Percentiles rank a stretch among this genome's conserved stretches.
Evolutionary conservation across 148 eudicot species (phyloP).

Genomic region (Persicaria tinctoria): DNA sequence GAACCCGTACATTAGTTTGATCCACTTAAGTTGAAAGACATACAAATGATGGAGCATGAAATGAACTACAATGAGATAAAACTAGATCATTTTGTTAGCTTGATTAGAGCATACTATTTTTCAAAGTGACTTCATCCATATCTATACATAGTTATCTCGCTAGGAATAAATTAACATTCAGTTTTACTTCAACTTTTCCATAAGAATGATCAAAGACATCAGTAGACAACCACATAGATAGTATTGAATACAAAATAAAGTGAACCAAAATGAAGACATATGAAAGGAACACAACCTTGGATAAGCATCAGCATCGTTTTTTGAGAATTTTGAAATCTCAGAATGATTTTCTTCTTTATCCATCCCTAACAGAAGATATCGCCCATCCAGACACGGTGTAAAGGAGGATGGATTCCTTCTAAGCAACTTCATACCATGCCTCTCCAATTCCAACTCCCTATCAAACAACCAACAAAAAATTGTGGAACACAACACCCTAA

Average conservation of each 20-base stretch:
- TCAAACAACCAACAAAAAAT: background rate
- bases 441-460: conserved; percentile 74
- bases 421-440: conserved; percentile 82
- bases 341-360: conserved; percentile 62
- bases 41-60: background rate
- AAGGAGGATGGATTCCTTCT: conserved; percentile 79
- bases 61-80: background rate
- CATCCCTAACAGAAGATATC: conserved; percentile 73
- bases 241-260: background rate
- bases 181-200: background rate
- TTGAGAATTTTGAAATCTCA: conserved; percentile 81
- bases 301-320: conserved; percentile 74
- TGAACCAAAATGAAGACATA: too few species aligned
- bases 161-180: background rate
- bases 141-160: background rate
- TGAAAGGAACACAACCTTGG: conserved; percentile 62
- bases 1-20: background rate
- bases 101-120: background rate
- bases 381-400: conserved; percentile 83
- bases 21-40: background rate
- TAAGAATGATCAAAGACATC: background rate
- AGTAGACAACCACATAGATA: background rate
- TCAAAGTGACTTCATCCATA: background rate
- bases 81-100: background rate
- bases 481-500: background rate